Percentiles rank a stretch among this genome's conserved stretches.
phyloP scores from a whole-genome alignment of 306 rosid genomes.

The Pachyrhizus erosus region DNA sequence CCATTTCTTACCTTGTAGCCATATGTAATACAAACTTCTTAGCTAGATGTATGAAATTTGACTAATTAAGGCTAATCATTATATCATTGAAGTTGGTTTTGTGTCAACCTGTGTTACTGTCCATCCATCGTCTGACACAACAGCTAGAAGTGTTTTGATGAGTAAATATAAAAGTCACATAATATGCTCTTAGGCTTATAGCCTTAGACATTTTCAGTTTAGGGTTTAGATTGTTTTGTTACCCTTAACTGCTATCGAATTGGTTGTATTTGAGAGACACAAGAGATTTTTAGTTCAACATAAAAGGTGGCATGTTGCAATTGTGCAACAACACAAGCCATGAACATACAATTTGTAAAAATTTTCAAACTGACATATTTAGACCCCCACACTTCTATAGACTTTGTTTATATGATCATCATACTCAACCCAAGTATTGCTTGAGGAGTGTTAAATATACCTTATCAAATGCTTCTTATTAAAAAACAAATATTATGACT shows the following conservation, averaged over 20 bases:
- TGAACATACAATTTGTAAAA: no score
- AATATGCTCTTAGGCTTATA: background rate
- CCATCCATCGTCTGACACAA: background rate
- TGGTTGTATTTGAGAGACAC: no score
- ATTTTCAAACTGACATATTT: background rate
- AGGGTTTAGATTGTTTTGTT: no score
- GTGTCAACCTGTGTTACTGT: background rate
- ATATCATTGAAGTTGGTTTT: background rate
- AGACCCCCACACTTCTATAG: background rate
- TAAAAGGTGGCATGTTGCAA: background rate
- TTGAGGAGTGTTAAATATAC: background rate
- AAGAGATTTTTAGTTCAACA: background rate
- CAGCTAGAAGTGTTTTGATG: background rate
- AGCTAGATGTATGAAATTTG: background rate
- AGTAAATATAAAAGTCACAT: background rate
- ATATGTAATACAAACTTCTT: no score
- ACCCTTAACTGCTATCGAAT: no score
- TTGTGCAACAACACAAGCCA: background rate
- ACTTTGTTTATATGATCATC: background rate
- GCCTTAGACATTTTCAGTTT: background rate
- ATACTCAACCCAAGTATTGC: background rate
- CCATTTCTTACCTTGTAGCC: no score
- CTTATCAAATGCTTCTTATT: background rate
- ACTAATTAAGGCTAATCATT: background rate
- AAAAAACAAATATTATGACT: background rate